Evolutionary conservation across 306 rosid genomes (phyloP).

Genomic region (Adenanthera pavonina): DNA sequence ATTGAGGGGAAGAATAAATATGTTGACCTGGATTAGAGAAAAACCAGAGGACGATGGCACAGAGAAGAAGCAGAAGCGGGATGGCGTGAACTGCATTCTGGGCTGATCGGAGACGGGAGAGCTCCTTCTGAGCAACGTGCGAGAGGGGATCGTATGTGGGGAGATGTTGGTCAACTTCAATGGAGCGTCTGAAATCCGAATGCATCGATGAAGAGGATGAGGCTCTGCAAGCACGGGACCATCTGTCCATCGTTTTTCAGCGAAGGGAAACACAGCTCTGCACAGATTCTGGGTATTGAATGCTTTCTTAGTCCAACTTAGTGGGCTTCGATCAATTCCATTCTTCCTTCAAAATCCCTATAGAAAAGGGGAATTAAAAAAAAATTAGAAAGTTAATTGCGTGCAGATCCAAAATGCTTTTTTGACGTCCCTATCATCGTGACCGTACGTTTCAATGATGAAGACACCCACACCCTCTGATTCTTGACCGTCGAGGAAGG

Average conservation of each 20-base stretch:
- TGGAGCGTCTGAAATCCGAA: slow-evolving; percentile 23
- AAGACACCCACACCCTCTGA: neutral
- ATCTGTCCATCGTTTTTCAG: slow-evolving; percentile 49
- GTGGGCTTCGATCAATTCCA: neutral
- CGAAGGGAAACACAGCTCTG: neutral
- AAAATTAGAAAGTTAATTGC: neutral
- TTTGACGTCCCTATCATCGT: too few relatives aligned
- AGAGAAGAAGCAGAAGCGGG: slow-evolving; percentile 76
- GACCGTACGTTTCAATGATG: neutral
- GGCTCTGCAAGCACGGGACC: slow-evolving; percentile 39
- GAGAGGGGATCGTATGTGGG: slow-evolving; percentile 90
- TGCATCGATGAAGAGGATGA: slow-evolving; percentile 28
- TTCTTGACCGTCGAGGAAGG: neutral
- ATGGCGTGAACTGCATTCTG: slow-evolving; percentile 74
- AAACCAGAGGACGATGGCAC: slow-evolving; percentile 90
- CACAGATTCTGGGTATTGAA: neutral
- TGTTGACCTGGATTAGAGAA: slow-evolving; percentile 60
- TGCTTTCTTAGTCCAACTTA: neutral
- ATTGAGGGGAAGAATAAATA: too few relatives aligned
- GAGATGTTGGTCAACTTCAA: slow-evolving; percentile 45
- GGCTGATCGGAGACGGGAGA: slow-evolving; percentile 64
- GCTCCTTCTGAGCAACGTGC: slow-evolving; percentile 61
- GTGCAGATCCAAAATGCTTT: neutral
- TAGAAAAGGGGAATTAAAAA: neutral
- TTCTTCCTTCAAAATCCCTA: neutral